Evolutionary conservation across 208 protist species (phyloP).

Genomic region (Sergeia podlipaevii): DNA sequence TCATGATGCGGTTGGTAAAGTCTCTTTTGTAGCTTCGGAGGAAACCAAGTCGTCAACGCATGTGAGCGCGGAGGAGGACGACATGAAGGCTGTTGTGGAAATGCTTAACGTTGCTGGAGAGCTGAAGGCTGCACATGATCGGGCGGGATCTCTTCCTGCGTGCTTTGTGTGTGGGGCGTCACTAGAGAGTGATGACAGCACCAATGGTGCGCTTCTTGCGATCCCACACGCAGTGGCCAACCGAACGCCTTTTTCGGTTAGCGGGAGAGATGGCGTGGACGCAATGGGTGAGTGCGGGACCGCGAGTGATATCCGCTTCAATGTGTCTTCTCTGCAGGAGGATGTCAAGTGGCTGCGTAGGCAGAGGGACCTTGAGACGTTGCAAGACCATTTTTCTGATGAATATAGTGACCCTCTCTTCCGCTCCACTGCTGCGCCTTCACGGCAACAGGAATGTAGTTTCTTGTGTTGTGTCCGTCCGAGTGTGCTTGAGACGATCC

Average conservation of each 20-base stretch:
- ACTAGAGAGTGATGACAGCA: no score
- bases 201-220: no score
- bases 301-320: no score
- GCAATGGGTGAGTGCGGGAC: background rate
- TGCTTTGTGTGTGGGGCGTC: no score
- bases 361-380: constrained; percentile 10
- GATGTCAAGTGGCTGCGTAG: constrained; percentile 12
- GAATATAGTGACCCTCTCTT: constrained; percentile 22
- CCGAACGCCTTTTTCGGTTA: background rate
- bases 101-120: background rate
- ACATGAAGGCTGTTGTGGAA: background rate
- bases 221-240: background rate
- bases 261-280: background rate
- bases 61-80: background rate
- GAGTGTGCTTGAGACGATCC: constrained; percentile 21
- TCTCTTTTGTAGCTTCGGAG: background rate
- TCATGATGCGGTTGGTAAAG: no score
- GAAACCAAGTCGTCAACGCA: background rate
- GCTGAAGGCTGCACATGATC: background rate
- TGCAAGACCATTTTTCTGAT: constrained; percentile 19
- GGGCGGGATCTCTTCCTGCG: no score
- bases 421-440: constrained; percentile 2
- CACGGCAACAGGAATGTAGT: no score
- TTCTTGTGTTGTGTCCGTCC: constrained; percentile 10
- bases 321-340: background rate